Base-by-base conservation (phyloP, 1,284 basidiomycete species). In the Trametes polyzona region DNA sequence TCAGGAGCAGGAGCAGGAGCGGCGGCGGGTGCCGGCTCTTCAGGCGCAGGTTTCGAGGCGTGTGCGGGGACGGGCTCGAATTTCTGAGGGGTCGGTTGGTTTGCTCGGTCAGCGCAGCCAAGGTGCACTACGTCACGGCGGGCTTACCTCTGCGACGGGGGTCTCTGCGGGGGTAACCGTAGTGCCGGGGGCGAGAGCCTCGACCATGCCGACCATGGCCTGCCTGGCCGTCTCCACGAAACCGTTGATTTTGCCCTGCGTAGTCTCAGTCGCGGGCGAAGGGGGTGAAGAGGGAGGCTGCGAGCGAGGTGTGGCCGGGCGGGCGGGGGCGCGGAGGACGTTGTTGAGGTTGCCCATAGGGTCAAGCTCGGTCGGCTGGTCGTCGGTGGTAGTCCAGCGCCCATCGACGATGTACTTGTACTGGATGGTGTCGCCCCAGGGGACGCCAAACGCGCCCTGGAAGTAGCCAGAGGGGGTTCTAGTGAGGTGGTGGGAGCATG, bases 341-440 rank as follows among this genome's bases (percentile, higher is more conserved):
- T 93, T 92, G 72, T 93, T 93, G 21, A 86, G 69, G 69, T 87
- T 89, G 29, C 88, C 88, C 29, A 75, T 71, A 23, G 72, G 70
- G 65, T 92, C 90, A 1, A 71, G 65, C 69, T 88, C 87, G 50
- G 83, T 86, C 6, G 87, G 85, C 59, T 78, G 77, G 58, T 79
- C 78, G 40, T 80, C 76, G 50, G 79, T 78, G 43, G 81, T 80
- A 35, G 75, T 67, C 90, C 90, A 93, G 55, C 71, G 68, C 29
- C 87, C 88, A 66, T 93, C 91, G 52, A 93, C 89, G 69, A 92
- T 76, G 68, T 85, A 93, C 72, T 93, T 93, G 83, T 88, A 93
- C 7, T 75, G 66, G 58, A 90, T 74, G 65, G 83, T 87, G 50
- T 81, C 69, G 47, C 76, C 81, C 82, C 84, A 92, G 4, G 89